Evolutionary conservation across 2,329 filamentous ascomycete genomes (phyloP).

Genomic region (Teratosphaeria zuluensis): DNA sequence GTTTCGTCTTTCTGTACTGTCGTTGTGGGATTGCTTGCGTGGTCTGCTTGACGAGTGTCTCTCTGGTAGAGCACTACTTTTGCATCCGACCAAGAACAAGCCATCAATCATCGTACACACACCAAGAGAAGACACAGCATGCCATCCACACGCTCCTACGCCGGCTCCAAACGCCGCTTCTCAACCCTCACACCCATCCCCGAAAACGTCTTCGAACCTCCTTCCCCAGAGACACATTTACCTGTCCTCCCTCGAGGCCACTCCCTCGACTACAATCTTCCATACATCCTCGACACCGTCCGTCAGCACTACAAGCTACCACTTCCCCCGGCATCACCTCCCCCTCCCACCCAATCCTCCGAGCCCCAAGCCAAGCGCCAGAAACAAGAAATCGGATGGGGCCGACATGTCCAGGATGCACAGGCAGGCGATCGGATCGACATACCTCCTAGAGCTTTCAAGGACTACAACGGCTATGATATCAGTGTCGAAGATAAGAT

Average conservation of each 20-base stretch:
- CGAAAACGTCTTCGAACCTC: not conserved
- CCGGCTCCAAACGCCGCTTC: not conserved
- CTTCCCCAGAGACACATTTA: not conserved
- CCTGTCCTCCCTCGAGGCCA: not conserved
- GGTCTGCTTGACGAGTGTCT: not conserved
- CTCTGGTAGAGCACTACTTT: not conserved
- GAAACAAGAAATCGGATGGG: too few relatives aligned
- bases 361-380: not conserved
- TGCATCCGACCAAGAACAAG: not conserved
- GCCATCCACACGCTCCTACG: not conserved
- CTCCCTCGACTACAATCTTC: not conserved
- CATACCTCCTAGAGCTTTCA: not conserved
- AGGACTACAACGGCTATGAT: not conserved
- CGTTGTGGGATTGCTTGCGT: not conserved
- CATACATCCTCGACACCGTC: not conserved
- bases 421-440: not conserved
- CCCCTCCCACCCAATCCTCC: not conserved
- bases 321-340: not conserved
- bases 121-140: too few relatives aligned
- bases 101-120: too few relatives aligned
- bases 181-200: not conserved
- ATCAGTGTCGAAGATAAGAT: not conserved
- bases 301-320: not conserved
- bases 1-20: not conserved
- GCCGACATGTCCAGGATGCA: not conserved